Base-by-base conservation (phyloP, 164 flowering plant species). In the Umbellularia californica region DNA sequence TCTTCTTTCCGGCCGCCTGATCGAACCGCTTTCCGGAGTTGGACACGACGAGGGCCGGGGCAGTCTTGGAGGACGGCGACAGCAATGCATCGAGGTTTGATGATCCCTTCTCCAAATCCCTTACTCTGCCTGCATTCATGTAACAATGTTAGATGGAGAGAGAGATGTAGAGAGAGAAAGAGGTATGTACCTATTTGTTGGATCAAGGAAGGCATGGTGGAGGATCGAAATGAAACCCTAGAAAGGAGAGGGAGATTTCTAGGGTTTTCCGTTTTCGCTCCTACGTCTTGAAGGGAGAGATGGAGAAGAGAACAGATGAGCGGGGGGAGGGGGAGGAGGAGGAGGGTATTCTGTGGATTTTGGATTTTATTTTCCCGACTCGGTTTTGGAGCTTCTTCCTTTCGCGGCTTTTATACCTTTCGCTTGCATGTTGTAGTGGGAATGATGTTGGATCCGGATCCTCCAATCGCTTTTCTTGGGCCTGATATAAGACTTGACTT, bases 21-120 rank as follows among this genome's bases (percentile, higher is more conserved):
- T 90, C 95, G 11, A 90, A 82, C 75, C 92, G 77, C 79, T 90
- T 92, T 0, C 90, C 92, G 5, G 94, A 91, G 71, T 83, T 83
- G 5, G 60, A 55, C 60, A 89, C 68, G 14, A 90, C 90, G 47
- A 89, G 77, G 30, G 92, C 89, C 4, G 97, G 96, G 11, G 33
- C 41, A 13, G 62, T 5, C n/a, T 60, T 33, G 13, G 70, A 10
- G 22, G 66, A 33, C 5, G 71, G 60, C 19, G 58, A 58, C 69
- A 2, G 35, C 23, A 30, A 67, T 14, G 69, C 13, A 25, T 25
- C 60, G 6, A 55, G 60, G 60, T 22, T 22, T 6, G 25, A n/a
- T 7, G 24, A 22, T 9, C 67, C 67, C 67, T 64, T 64, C 67
- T 64, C 67, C 25, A 22, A 64, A 64, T 64, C 24, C 25, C 28